phyloP scores from a whole-genome alignment of 2,329 filamentous ascomycete genomes.

The Tolypocladium tropicale region DNA sequence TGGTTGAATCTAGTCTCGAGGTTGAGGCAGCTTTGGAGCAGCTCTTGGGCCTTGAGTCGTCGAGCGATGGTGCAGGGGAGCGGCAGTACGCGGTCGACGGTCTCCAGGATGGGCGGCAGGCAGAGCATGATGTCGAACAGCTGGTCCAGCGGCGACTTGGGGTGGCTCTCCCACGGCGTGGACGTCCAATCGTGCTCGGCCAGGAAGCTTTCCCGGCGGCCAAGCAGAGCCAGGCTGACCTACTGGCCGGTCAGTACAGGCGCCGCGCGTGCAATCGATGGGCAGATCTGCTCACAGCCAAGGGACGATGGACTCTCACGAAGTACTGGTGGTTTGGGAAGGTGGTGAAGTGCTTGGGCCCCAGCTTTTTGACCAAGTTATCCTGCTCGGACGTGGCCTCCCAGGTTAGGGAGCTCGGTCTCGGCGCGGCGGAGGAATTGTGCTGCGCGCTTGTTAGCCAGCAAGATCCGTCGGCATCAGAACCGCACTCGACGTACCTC shows the following conservation, averaged over 20 bases:
- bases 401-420: slow-evolving; percentile 28
- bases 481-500: slow-evolving; percentile 33
- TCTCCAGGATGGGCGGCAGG: slow-evolving; percentile 35
- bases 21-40: slow-evolving; percentile 35
- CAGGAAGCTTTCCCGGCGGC: slow-evolving; percentile 40
- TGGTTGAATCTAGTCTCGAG: slow-evolving; percentile 36
- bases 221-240: slow-evolving; percentile 38
- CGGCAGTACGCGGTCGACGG: slow-evolving; percentile 30
- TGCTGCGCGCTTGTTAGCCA: slow-evolving; percentile 22
- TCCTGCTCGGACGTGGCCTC: slow-evolving; percentile 22
- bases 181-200: slow-evolving; percentile 39
- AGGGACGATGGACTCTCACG: slow-evolving; percentile 41
- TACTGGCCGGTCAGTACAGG: slow-evolving; percentile 10
- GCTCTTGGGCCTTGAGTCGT: slow-evolving; percentile 33
- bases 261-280: background rate
- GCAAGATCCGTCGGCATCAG: background rate
- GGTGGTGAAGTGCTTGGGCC: slow-evolving; percentile 33
- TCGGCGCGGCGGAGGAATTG: slow-evolving; percentile 29
- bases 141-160: slow-evolving; percentile 38
- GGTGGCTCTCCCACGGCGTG: slow-evolving; percentile 40
- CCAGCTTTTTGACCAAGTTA: slow-evolving; percentile 27
- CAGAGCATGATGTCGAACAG: slow-evolving; percentile 40
- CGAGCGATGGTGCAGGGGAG: slow-evolving; percentile 29
- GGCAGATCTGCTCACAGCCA: slow-evolving; percentile 30
- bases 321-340: slow-evolving; percentile 52